phyloP scores from a whole-genome alignment of 139 green algal species.

The Tetraselmis chui region DNA sequence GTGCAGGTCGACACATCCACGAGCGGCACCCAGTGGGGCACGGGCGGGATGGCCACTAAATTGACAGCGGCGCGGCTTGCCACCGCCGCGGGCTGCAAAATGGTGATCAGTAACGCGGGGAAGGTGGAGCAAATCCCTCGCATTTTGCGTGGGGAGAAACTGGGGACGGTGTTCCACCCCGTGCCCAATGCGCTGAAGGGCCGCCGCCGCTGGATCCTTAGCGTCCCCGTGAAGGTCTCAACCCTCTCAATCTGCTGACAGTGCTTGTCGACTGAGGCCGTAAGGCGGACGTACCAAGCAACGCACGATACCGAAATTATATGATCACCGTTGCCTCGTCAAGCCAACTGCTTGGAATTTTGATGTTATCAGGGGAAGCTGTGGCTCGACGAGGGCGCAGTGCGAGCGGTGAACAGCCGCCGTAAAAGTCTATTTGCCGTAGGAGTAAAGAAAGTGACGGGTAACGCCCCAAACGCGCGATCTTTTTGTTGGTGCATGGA shows the following conservation, averaged over 20 bases:
- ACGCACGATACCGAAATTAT: too few relatives aligned
- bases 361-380: conserved; percentile 36
- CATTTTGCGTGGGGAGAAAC: conserved; percentile 40
- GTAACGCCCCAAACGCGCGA: too few relatives aligned
- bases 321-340: not conserved
- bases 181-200: conserved; percentile 47
- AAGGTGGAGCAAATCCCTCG: conserved; percentile 41
- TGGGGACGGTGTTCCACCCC: conserved; percentile 60
- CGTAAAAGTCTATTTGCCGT: conserved; percentile 74
- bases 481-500: too few relatives aligned
- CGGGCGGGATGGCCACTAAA: conserved; percentile 92
- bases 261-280: too few relatives aligned
- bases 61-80: conserved; percentile 86
- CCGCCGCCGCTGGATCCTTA: conserved; percentile 82
- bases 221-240: not conserved
- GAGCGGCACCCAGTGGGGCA: conserved; percentile 76
- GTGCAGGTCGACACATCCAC: conserved; percentile 55
- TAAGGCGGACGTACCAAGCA: too few relatives aligned
- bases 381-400: conserved; percentile 67
- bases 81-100: conserved; percentile 71
- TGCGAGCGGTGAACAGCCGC: conserved; percentile 54
- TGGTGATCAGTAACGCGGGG: conserved; percentile 58
- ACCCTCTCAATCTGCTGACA: not conserved
- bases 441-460: conserved; percentile 52
- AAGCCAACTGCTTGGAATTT: not conserved